These are phyloP conservation scores for Fragilaria crotonensis DNA, from an alignment of 108 stramenopile species.

Conservation along the genomic window DNA sequence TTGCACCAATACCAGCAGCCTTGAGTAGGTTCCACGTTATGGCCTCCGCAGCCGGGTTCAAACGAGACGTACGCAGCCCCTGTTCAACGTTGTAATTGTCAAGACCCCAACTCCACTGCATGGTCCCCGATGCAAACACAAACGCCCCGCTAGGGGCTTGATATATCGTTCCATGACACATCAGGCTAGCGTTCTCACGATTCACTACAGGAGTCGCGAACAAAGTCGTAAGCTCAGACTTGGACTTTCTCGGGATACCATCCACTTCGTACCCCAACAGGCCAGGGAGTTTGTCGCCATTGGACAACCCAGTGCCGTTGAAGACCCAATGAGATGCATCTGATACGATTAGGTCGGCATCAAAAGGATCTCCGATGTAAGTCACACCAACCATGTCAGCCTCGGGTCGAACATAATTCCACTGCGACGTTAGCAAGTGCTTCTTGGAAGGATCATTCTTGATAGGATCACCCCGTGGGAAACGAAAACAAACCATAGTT, in stretches of 20 bases:
- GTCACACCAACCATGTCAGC: conserved; percentile 6
- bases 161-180: conserved; percentile 8
- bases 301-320: conserved; percentile 4
- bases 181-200: neutral
- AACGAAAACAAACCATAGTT: conserved; percentile 8
- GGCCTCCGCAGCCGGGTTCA: neutral
- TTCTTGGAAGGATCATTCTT: conserved; percentile 12
- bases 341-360: conserved; percentile 4
- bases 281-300: conserved; percentile 5
- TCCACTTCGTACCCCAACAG: conserved; percentile 13
- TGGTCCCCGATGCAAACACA: conserved; percentile 15
- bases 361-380: conserved; percentile 12
- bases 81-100: conserved; percentile 6
- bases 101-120: conserved; percentile 16
- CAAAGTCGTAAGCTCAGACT: neutral
- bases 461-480: too few species aligned
- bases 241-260: neutral
- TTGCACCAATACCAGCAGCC: neutral
- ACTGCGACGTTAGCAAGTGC: neutral
- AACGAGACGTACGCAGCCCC: neutral
- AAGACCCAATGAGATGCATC: conserved; percentile 10
- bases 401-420: neutral
- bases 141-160: neutral
- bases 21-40: neutral
- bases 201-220: conserved; percentile 6